phyloP scores from a whole-genome alignment of 129 eudicot genomes.

The Artemisia tridentata region DNA sequence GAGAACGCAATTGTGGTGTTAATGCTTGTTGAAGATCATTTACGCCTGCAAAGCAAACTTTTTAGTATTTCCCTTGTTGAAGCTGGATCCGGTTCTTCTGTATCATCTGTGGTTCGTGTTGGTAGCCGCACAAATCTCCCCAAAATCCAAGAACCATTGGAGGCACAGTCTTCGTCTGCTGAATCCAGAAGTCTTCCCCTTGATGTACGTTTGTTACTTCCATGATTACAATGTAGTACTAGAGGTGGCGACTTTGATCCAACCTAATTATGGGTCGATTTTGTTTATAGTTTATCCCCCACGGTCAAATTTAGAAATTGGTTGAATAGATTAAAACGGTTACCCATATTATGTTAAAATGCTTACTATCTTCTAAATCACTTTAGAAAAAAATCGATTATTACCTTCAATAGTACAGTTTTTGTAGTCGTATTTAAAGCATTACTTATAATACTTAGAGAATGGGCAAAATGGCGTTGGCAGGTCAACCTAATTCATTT shows the following conservation, averaged over 20 bases:
- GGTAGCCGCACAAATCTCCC: conserved; percentile 38
- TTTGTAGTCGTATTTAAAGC: conserved; percentile 8
- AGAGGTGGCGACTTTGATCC: background rate
- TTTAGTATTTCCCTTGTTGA: conserved; percentile 49
- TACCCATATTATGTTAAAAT: background rate
- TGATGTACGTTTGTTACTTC: conserved; percentile 58
- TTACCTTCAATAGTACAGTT: background rate
- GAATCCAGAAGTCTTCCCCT: conserved; percentile 70
- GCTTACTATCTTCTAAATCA: background rate
- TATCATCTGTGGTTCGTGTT: conserved; percentile 45
- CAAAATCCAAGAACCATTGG: conserved; percentile 45
- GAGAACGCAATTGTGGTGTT: conserved; percentile 95
- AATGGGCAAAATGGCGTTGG: conserved; percentile 4
- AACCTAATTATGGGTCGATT: conserved; percentile 2
- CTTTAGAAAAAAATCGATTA: background rate
- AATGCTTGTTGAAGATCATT: conserved; percentile 99
- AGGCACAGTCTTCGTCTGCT: conserved; percentile 43
- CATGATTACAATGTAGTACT: conserved; percentile 15
- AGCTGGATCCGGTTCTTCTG: conserved; percentile 58
- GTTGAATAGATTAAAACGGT: conserved; percentile 11
- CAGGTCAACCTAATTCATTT: conserved; percentile 1
- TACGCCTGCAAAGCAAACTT: conserved; percentile 84
- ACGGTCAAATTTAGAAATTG: conserved; percentile 3
- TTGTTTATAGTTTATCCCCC: background rate
- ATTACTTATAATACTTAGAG: background rate